These are phyloP conservation scores for Diplogelasinospora grovesii DNA, from an alignment of 495 filamentous ascomycete species.

Conservation along the genomic window DNA sequence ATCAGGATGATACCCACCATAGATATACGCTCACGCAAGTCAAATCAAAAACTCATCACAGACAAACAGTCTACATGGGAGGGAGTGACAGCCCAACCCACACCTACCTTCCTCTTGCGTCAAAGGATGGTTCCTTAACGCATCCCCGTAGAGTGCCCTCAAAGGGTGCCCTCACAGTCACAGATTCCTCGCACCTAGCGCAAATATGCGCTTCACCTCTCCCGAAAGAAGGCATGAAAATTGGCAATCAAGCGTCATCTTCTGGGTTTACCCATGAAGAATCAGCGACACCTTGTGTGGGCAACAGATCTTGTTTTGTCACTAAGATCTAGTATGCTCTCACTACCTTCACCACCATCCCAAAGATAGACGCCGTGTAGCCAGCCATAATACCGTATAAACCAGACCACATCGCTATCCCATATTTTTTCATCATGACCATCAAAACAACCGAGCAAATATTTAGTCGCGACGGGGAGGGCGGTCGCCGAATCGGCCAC, in stretches of 20 bases:
- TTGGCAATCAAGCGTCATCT: conserved; percentile 94
- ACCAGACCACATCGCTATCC: conserved; percentile 10
- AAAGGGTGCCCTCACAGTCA: too few species aligned
- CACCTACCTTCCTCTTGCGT: neutral
- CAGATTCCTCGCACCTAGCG: too few species aligned
- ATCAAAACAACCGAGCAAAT: conserved; percentile 11
- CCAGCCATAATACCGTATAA: conserved; percentile 28
- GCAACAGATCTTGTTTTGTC: conserved; percentile 44
- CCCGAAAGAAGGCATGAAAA: conserved; percentile 33
- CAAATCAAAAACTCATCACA: neutral
- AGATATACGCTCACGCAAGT: neutral
- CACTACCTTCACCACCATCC: conserved; percentile 40
- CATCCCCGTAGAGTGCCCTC: too few species aligned
- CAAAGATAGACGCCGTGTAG: conserved; percentile 42
- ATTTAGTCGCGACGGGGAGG: conserved; percentile 39
- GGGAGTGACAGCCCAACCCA: neutral
- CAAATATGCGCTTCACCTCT: too few species aligned
- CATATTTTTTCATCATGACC: conserved; percentile 8
- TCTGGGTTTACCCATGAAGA: conserved; percentile 46
- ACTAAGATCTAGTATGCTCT: conserved; percentile 43
- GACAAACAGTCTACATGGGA: neutral
- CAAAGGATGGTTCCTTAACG: too few species aligned
- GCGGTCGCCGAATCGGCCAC: conserved; percentile 44
- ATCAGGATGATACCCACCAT: conserved; percentile 23
- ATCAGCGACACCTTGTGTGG: conserved; percentile 84